Percentiles rank a stretch among this genome's conserved stretches.
Conservation (phyloP, 2,329 filamentous ascomycete genomes). For the Colletotrichum sp. region DNA sequence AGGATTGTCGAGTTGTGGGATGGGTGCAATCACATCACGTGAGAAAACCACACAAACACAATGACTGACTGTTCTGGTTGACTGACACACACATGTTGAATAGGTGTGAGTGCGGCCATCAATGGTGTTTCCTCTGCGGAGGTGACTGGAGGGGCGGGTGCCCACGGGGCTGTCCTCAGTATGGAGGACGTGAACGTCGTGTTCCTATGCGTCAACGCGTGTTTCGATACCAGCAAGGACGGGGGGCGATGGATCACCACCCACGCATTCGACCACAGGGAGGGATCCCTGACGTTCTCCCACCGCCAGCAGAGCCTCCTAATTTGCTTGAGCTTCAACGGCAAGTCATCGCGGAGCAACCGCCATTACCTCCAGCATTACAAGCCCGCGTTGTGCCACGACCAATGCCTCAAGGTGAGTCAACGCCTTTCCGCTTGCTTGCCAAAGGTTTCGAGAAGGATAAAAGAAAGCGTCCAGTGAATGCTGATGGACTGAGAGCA, state of each 20-base stretch:
- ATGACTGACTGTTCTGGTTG: not conserved
- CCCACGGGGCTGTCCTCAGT: not conserved
- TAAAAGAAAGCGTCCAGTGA: not conserved
- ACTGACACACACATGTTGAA: not conserved
- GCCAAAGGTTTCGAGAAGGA: not conserved
- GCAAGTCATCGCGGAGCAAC: not conserved
- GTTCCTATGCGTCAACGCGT: conserved; percentile 3
- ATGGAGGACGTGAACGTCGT: not conserved
- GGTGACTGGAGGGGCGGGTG: not conserved
- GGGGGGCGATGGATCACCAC: not conserved
- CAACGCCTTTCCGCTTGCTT: not conserved
- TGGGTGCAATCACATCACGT: conserved; percentile 72
- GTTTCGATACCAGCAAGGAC: not conserved
- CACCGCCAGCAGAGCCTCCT: not conserved
- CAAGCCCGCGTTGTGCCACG: not conserved
- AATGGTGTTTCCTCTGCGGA: conserved; percentile 23
- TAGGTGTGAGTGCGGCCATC: conserved; percentile 16
- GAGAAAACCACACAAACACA: conserved; percentile 25
- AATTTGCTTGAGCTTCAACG: not conserved
- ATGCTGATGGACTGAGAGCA: not conserved
- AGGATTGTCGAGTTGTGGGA: conserved; percentile 65
- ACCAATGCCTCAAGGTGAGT: not conserved
- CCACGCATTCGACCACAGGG: not conserved
- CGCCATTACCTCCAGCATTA: not conserved
- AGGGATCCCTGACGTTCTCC: not conserved